Evolutionary conservation across 306 rosid genomes (phyloP).

Genomic region (Hippophae tibetana): DNA sequence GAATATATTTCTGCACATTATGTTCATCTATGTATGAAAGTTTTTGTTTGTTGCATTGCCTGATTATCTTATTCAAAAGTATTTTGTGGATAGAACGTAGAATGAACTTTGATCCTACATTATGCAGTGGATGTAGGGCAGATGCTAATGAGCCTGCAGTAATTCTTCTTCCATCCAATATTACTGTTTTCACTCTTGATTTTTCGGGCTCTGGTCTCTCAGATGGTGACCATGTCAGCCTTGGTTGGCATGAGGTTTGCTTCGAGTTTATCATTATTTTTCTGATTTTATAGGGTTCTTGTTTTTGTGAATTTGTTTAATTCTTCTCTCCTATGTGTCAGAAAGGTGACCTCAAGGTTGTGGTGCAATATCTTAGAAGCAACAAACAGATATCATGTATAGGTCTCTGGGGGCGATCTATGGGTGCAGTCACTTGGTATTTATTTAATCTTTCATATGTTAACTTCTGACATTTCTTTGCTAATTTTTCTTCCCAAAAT

Average conservation of each 20-base stretch:
- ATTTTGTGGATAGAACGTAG: slow-evolving; percentile 3
- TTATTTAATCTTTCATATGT: slow-evolving; percentile 10
- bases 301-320: slow-evolving; percentile 18
- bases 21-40: slow-evolving; percentile 1
- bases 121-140: slow-evolving; percentile 94
- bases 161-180: slow-evolving; percentile 85
- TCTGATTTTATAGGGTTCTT: slow-evolving; percentile 13
- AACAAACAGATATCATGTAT: slow-evolving; percentile 67
- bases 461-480: not conserved
- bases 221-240: slow-evolving; percentile 92
- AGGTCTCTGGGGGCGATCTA: slow-evolving; percentile 98
- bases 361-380: slow-evolving; percentile 71
- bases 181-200: slow-evolving; percentile 94
- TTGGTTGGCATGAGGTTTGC: slow-evolving; percentile 98
- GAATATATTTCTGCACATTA: slow-evolving; percentile 6
- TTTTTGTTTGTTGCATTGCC: not conserved
- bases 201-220: slow-evolving; percentile 97
- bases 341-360: slow-evolving; percentile 90
- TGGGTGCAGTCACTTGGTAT: slow-evolving; percentile 98
- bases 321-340: slow-evolving; percentile 26
- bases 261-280: slow-evolving; percentile 21
- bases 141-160: slow-evolving; percentile 97
- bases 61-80: slow-evolving; percentile 9
- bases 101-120: slow-evolving; percentile 16
- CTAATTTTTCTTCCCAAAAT: not conserved